Percentiles rank a stretch among this genome's conserved stretches.
Evolutionary conservation across 176 grass and related monocot species (phyloP).

Genomic region (Aegilops umbellulata): DNA sequence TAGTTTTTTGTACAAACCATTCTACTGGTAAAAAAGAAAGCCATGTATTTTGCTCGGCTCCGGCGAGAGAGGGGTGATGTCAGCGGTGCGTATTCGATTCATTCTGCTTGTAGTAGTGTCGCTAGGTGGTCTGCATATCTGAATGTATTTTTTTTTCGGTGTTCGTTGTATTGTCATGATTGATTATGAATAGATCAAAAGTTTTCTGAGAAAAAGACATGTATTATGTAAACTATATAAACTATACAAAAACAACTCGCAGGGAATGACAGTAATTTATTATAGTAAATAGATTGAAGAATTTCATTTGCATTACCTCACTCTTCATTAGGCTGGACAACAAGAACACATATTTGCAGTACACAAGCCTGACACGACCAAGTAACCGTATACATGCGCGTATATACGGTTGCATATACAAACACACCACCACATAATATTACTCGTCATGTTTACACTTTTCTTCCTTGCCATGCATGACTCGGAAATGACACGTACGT

Average conservation of each 20-base stretch:
- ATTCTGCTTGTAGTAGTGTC: too few relatives aligned
- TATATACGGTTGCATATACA: background rate
- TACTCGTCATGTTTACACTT: slow-evolving; percentile 27
- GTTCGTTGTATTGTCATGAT: too few relatives aligned
- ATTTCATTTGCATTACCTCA: background rate
- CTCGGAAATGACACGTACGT: slow-evolving; percentile 12
- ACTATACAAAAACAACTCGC: background rate
- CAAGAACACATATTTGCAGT: slow-evolving; percentile 34
- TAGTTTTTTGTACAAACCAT: too few relatives aligned
- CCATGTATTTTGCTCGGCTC: too few relatives aligned
- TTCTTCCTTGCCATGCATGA: slow-evolving; percentile 14
- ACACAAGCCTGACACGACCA: background rate
- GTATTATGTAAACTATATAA: background rate
- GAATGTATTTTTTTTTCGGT: too few relatives aligned
- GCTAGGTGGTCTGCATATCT: too few relatives aligned
- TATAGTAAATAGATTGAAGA: background rate
- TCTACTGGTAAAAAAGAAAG: too few relatives aligned
- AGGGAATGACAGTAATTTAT: background rate
- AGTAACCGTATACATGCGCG: background rate
- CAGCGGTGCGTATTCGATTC: too few relatives aligned
- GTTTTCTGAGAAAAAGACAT: too few relatives aligned
- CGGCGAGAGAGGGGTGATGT: too few relatives aligned
- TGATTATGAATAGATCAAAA: too few relatives aligned
- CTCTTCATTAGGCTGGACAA: background rate
- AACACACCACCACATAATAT: background rate